Conservation (phyloP, 2,329 filamentous ascomycete genomes). For the Exophiala calicioides region DNA sequence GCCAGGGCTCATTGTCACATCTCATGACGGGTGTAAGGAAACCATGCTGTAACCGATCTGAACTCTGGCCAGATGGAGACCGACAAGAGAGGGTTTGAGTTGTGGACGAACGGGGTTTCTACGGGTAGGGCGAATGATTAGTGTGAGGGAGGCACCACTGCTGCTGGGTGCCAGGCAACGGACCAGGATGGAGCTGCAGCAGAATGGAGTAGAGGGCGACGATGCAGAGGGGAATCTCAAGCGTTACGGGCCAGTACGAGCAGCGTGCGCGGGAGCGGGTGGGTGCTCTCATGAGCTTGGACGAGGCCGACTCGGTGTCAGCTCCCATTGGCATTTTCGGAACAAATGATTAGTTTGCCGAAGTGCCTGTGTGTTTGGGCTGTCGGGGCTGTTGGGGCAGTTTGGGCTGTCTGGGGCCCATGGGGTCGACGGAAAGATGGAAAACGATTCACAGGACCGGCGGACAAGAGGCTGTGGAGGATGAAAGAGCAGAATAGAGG, state of each 20-base stretch:
- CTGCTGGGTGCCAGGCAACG: neutral
- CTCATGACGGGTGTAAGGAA: constrained; percentile 30
- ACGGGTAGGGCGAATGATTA: constrained; percentile 3
- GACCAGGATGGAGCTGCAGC: constrained; percentile 10
- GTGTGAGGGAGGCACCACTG: too few species aligned
- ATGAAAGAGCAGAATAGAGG: neutral
- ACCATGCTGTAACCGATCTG: constrained; percentile 15
- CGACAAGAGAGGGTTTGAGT: neutral
- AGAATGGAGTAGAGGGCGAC: neutral
- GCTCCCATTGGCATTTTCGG: too few species aligned
- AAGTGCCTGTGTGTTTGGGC: too few species aligned
- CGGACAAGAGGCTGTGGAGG: neutral
- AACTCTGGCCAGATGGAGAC: neutral
- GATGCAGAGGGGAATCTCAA: constrained; percentile 1
- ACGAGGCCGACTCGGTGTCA: neutral
- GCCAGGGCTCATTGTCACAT: constrained; percentile 14
- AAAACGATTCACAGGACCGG: neutral
- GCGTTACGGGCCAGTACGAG: neutral
- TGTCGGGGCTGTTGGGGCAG: too few species aligned
- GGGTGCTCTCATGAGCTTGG: neutral
- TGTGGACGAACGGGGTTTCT: constrained; percentile 22
- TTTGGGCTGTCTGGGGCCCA: too few species aligned
- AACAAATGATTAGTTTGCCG: too few species aligned
- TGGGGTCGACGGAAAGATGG: neutral
- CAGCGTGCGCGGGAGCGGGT: too few species aligned